phyloP scores from a whole-genome alignment of 257 asterid genomes.

The Jacaranda mimosifolia region DNA sequence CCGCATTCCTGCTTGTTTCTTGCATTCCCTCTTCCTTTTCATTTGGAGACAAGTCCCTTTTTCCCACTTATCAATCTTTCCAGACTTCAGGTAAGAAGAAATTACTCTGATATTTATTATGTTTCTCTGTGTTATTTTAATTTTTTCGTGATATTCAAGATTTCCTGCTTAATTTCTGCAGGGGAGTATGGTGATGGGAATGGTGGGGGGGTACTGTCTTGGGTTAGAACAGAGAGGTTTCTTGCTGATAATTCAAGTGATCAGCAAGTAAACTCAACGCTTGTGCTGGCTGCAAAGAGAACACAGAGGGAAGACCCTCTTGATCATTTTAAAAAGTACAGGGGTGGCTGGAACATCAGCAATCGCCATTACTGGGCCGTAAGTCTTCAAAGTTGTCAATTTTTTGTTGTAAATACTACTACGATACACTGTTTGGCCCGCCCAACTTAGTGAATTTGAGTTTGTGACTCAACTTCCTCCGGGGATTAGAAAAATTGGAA shows the following conservation, averaged over 20 bases:
- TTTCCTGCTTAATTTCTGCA: conserved; percentile 25
- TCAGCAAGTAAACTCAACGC: conserved; percentile 60
- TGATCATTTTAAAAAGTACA: conserved; percentile 59
- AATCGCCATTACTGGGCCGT: conserved; percentile 94
- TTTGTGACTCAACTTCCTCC: background rate
- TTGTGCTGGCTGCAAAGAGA: conserved; percentile 75
- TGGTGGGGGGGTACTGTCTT: conserved; percentile 38
- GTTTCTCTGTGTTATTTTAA: background rate
- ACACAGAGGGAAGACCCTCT: conserved; percentile 80
- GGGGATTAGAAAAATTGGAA: background rate
- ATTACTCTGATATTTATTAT: background rate
- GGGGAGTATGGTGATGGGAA: conserved; percentile 42
- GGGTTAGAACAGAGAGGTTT: conserved; percentile 56
- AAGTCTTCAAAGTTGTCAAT: conserved; percentile 37
- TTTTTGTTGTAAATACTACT: background rate
- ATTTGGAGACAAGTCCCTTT: conserved; percentile 38
- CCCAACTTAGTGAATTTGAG: background rate
- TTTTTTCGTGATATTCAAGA: background rate
- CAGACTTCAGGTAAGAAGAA: conserved; percentile 54
- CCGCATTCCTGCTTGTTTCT: conserved; percentile 42
- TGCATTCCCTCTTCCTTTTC: conserved; percentile 42
- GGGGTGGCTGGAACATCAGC: conserved; percentile 92
- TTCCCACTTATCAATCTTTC: conserved; percentile 34
- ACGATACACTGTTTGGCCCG: background rate
- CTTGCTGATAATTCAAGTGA: conserved; percentile 62